Evolutionary conservation across 148 eudicot genomes (phyloP).

Genomic region (Silene conica): DNA sequence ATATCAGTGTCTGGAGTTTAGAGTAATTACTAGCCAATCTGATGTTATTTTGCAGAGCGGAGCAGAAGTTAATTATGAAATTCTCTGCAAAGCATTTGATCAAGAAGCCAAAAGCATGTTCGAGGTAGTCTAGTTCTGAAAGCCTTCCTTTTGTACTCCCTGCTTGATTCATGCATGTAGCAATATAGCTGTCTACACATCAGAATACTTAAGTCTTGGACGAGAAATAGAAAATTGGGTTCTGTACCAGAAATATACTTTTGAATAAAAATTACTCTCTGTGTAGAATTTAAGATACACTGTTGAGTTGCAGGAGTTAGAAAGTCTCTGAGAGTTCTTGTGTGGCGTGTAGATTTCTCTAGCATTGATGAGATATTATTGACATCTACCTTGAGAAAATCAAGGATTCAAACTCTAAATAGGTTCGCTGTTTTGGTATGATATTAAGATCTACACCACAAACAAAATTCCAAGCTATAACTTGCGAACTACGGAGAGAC

Average conservation of each 20-base stretch:
- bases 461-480: no score
- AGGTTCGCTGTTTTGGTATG: no score
- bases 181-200: conserved; percentile 4
- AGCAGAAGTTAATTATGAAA: conserved; percentile 60
- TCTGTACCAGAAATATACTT: not conserved
- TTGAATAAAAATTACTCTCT: not conserved
- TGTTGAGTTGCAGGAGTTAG: not conserved
- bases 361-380: not conserved
- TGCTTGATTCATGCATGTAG: conserved; percentile 9
- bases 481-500: no score
- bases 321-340: not conserved
- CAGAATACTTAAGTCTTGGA: not conserved
- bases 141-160: not conserved
- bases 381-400: no score
- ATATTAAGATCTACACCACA: no score
- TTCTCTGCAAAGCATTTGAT: conserved; percentile 73
- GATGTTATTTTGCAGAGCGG: conserved; percentile 48
- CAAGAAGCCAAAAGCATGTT: conserved; percentile 56
- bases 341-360: not conserved
- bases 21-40: conserved; percentile 9
- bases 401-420: no score
- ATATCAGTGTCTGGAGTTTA: not conserved
- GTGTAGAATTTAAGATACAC: no score
- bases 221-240: not conserved
- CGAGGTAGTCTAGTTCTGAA: conserved; percentile 19